phyloP scores from a whole-genome alignment of 805 yeast species.

The Candida nanaspora region DNA sequence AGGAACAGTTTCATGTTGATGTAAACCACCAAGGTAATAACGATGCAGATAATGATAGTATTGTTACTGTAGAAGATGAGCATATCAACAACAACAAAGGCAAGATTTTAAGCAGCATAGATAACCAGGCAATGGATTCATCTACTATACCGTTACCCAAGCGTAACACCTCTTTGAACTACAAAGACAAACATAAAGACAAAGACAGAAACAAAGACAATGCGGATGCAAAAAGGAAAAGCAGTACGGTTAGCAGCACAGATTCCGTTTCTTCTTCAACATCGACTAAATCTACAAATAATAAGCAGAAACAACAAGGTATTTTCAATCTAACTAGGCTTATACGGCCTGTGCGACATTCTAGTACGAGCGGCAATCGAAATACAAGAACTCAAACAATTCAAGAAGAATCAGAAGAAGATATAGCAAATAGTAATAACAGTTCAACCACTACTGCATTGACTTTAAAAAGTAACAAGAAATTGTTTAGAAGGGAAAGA shows the following conservation, averaged over 20 bases:
- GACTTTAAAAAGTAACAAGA: background rate
- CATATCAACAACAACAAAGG: too few species aligned
- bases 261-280: background rate
- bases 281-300: background rate
- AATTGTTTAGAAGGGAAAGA: background rate
- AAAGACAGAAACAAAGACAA: background rate
- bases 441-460: background rate
- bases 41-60: too few species aligned
- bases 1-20: too few species aligned
- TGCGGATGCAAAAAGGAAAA: background rate
- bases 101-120: too few species aligned
- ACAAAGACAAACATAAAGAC: background rate
- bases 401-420: slow-evolving; percentile 3
- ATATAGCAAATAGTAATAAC: background rate
- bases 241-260: background rate
- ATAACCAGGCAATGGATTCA: too few species aligned
- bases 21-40: too few species aligned
- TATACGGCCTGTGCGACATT: slow-evolving; percentile 4
- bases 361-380: background rate
- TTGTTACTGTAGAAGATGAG: too few species aligned
- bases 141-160: background rate
- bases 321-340: slow-evolving; percentile 7
- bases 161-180: background rate
- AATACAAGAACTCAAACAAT: slow-evolving; percentile 2
- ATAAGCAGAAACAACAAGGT: slow-evolving; percentile 4